phyloP scores from a whole-genome alignment of 495 filamentous ascomycete genomes.

The Aspergillus coremiiformis region DNA sequence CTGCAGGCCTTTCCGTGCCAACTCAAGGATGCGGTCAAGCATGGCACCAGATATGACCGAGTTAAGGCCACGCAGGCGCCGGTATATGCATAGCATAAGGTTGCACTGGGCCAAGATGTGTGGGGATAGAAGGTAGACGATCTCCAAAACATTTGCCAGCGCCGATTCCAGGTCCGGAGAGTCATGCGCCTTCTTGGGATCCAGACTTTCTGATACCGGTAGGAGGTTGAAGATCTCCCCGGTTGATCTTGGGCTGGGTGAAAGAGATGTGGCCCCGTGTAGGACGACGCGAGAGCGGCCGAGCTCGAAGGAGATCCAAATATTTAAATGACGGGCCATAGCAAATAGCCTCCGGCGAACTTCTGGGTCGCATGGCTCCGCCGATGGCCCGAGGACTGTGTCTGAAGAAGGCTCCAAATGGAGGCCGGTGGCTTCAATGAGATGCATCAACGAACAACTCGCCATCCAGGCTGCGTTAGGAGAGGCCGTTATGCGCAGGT shows the following conservation, averaged over 20 bases:
- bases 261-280: conserved; percentile 33
- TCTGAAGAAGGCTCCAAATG: conserved; percentile 36
- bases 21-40: conserved; percentile 29
- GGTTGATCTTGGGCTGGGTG: conserved; percentile 13
- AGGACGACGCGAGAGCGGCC: conserved; percentile 44
- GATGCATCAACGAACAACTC: conserved; percentile 47
- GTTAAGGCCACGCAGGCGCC: conserved; percentile 41
- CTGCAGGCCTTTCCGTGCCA: conserved; percentile 27
- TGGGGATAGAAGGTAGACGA: conserved; percentile 29
- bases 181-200: conserved; percentile 31
- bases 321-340: conserved; percentile 45
- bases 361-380: conserved; percentile 26
- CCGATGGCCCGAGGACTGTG: conserved; percentile 9
- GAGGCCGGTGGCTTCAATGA: conserved; percentile 46
- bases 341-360: conserved; percentile 39
- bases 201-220: conserved; percentile 39
- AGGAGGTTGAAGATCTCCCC: conserved; percentile 37
- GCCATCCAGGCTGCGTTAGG: conserved; percentile 51
- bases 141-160: conserved; percentile 30
- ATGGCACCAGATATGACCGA: conserved; percentile 26
- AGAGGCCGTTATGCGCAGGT: conserved; percentile 45
- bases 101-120: conserved; percentile 44
- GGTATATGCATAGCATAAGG: conserved; percentile 45
- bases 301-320: conserved; percentile 47
- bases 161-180: conserved; percentile 30